Conservation (phyloP, 768 basidiomycete species). For the Paxillus ammoniavirescens region DNA sequence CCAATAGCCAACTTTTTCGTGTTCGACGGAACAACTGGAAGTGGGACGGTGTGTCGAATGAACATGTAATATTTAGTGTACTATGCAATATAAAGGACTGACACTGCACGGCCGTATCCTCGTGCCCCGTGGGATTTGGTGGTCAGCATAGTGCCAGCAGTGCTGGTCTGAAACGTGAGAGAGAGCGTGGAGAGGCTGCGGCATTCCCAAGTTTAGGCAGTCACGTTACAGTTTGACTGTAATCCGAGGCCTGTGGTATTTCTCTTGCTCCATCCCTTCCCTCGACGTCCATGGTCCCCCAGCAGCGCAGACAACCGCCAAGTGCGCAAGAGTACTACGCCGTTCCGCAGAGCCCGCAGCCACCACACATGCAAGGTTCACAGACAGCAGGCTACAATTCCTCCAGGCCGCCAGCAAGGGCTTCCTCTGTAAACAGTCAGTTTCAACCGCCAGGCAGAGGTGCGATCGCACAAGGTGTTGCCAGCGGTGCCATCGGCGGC, state of each 20-base stretch:
- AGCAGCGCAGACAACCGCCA: slow-evolving; percentile 42
- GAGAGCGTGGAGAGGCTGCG: background rate
- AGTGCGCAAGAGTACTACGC: slow-evolving; percentile 59
- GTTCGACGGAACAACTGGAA: slow-evolving; percentile 82
- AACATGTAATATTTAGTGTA: slow-evolving; percentile 34
- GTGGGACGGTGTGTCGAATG: slow-evolving; percentile 64
- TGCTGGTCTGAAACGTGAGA: slow-evolving; percentile 14
- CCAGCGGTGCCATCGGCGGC: slow-evolving; percentile 72
- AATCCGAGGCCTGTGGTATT: slow-evolving; percentile 2
- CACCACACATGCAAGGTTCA: slow-evolving; percentile 30
- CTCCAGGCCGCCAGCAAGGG: slow-evolving; percentile 25
- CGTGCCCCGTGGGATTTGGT: background rate
- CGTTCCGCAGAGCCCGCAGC: slow-evolving; percentile 62
- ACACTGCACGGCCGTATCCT: background rate
- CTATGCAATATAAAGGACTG: background rate
- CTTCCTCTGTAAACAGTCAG: slow-evolving; percentile 27
- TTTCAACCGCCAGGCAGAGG: slow-evolving; percentile 39
- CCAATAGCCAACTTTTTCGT: slow-evolving; percentile 91
- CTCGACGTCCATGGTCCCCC: slow-evolving; percentile 28
- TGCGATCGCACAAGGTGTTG: slow-evolving; percentile 75
- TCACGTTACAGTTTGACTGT: slow-evolving; percentile 20
- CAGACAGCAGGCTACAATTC: slow-evolving; percentile 15
- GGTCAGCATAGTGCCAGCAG: background rate
- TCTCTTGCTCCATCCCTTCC: slow-evolving; percentile 10
- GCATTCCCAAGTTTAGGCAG: slow-evolving; percentile 19